Evolutionary conservation across 257 asterid genomes (phyloP).

Genomic region (Echites panduratus): DNA sequence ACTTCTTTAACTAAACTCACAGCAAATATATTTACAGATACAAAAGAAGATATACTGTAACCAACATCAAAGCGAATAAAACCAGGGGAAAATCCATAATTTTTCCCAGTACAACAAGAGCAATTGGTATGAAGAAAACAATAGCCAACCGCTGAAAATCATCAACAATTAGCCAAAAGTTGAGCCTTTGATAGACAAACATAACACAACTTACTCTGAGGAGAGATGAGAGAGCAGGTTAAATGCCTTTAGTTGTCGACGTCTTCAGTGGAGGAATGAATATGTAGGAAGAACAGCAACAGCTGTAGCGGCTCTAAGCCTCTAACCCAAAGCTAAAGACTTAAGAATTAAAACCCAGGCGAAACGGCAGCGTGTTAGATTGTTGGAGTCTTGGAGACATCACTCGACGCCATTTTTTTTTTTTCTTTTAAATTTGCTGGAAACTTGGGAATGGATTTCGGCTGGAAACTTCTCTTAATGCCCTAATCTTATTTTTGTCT

Average conservation of each 20-base stretch:
- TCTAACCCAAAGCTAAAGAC: not conserved
- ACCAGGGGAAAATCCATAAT: not conserved
- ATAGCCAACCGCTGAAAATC: not conserved
- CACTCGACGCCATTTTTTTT: no score
- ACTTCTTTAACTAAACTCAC: slow-evolving; percentile 1
- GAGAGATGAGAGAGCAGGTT: not conserved
- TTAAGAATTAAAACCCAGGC: no score
- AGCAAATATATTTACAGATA: not conserved
- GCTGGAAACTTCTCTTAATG: not conserved
- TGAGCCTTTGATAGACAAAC: not conserved
- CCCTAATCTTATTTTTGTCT: no score
- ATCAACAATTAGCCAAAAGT: not conserved
- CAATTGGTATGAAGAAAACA: not conserved
- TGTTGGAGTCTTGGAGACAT: no score
- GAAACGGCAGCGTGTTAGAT: not conserved
- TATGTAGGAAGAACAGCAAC: not conserved
- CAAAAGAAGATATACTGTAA: not conserved
- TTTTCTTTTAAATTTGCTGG: no score
- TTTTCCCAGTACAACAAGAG: not conserved
- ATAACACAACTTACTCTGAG: not conserved
- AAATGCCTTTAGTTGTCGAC: no score
- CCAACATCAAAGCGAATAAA: not conserved
- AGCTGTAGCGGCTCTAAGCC: not conserved
- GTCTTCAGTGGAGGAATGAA: not conserved
- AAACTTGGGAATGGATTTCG: no score